Percentiles rank a stretch among this genome's conserved stretches.
phyloP scores from a whole-genome alignment of 139 green algal species.

The Volvox reticuliferus region DNA sequence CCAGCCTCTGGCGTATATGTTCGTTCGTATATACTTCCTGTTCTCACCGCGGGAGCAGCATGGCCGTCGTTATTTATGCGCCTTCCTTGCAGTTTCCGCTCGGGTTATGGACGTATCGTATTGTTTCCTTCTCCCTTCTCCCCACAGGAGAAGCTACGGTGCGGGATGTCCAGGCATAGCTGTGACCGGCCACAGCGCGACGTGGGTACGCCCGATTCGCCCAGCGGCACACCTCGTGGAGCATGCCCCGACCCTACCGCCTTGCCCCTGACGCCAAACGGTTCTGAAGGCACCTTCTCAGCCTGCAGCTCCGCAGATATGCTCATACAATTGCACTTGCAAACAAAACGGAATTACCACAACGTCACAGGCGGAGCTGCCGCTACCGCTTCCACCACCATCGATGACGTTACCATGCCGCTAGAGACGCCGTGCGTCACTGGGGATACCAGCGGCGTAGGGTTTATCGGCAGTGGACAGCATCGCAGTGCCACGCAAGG shows the following conservation, averaged over 20 bases:
- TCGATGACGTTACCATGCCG: not conserved
- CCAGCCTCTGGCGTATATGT: too few relatives aligned
- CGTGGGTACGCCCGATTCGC: too few relatives aligned
- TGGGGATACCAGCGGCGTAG: not conserved
- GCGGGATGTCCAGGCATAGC: too few relatives aligned
- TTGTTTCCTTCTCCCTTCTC: too few relatives aligned
- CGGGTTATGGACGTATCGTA: too few relatives aligned
- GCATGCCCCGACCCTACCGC: slow-evolving; percentile 3
- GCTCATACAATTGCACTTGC: not conserved
- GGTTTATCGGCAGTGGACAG: not conserved
- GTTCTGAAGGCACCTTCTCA: not conserved
- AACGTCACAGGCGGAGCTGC: not conserved
- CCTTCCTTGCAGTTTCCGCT: too few relatives aligned
- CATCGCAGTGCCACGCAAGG: not conserved
- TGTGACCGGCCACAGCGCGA: too few relatives aligned
- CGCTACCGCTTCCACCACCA: too few relatives aligned
- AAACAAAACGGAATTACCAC: not conserved
- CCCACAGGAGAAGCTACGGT: too few relatives aligned
- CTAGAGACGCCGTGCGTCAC: not conserved
- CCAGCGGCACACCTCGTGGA: not conserved
- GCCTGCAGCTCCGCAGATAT: not conserved
- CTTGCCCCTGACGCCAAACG: not conserved
- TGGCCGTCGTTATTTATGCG: too few relatives aligned
- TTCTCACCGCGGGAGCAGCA: too few relatives aligned
- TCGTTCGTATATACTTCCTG: too few relatives aligned